phyloP scores from a whole-genome alignment of 306 rosid species.

The Cercis canadensis region DNA sequence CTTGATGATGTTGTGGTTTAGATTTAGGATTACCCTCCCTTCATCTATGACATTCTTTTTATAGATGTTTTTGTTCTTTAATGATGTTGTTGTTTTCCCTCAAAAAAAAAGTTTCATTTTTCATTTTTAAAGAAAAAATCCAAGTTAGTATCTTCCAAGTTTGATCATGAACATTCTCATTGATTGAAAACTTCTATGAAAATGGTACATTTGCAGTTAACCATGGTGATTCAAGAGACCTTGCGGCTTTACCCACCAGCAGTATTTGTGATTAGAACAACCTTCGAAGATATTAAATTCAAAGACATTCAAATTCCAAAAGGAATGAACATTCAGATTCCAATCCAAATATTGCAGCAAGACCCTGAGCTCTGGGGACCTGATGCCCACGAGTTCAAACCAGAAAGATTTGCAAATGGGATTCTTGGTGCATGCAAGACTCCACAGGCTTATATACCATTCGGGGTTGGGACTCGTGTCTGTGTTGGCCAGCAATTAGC shows the following conservation, averaged over 20 bases:
- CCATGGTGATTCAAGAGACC: conserved; percentile 82
- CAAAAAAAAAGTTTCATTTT: neutral
- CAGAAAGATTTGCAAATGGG: conserved; percentile 66
- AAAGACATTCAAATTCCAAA: conserved; percentile 57
- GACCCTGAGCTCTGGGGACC: conserved; percentile 62
- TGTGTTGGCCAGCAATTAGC: conserved; percentile 71
- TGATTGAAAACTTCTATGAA: neutral
- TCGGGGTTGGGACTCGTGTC: conserved; percentile 60
- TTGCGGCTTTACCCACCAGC: conserved; percentile 65
- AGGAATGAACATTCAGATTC: conserved; percentile 65
- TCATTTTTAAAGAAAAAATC: no score
- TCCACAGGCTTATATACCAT: conserved; percentile 65
- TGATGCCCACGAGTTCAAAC: conserved; percentile 65
- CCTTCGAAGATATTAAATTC: conserved; percentile 47
- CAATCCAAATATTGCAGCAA: conserved; percentile 56
- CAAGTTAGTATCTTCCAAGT: neutral
- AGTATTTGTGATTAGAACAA: conserved; percentile 41
- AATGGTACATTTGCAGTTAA: conserved; percentile 51
- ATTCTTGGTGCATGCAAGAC: conserved; percentile 52
- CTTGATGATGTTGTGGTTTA: no score
- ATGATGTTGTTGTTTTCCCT: no score
- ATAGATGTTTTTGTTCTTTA: no score
- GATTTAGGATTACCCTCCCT: no score
- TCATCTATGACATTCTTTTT: no score
- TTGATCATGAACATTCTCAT: neutral